Evolutionary conservation across 345 rosid species (phyloP).

Genomic region (Eucalyptus pauciflora): DNA sequence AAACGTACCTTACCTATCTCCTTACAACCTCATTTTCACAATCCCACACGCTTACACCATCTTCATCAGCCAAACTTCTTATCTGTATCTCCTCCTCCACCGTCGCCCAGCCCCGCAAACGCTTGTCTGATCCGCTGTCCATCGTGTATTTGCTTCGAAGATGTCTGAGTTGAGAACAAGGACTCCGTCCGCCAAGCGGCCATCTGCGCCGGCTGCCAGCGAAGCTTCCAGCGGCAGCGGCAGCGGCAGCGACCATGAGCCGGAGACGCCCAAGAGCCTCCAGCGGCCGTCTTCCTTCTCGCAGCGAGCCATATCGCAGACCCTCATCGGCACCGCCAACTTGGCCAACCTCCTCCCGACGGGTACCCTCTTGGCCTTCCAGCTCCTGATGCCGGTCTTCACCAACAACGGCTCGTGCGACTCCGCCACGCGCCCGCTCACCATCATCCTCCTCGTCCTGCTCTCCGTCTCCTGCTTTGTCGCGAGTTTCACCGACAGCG

Average conservation of each 20-base stretch:
- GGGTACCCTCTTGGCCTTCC: constrained; percentile 82
- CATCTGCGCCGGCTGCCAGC: background rate
- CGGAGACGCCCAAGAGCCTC: constrained; percentile 18
- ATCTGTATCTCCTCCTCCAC: background rate
- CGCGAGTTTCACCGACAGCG: constrained; percentile 71
- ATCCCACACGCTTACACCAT: background rate
- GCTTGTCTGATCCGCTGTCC: background rate
- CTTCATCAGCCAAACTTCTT: background rate
- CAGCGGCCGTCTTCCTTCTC: constrained; percentile 24
- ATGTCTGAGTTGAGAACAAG: constrained; percentile 15
- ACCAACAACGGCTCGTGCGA: constrained; percentile 82
- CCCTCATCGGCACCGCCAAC: constrained; percentile 72
- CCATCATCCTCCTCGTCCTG: constrained; percentile 42
- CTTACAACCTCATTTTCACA: background rate
- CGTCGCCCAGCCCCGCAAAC: background rate
- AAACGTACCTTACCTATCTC: background rate
- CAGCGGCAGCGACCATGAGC: background rate
- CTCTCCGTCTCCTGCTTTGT: constrained; percentile 71
- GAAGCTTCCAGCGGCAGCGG: constrained; percentile 1
- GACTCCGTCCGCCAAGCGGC: constrained; percentile 7
- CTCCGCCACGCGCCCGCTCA: constrained; percentile 38
- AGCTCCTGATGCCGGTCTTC: constrained; percentile 68
- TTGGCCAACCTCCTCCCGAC: constrained; percentile 94
- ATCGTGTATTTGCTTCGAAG: background rate
- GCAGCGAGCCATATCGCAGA: constrained; percentile 56